These are phyloP conservation scores for Plasmodium sp. DNA, from an alignment of 169 alveolate genomes.

Conservation along the genomic window DNA sequence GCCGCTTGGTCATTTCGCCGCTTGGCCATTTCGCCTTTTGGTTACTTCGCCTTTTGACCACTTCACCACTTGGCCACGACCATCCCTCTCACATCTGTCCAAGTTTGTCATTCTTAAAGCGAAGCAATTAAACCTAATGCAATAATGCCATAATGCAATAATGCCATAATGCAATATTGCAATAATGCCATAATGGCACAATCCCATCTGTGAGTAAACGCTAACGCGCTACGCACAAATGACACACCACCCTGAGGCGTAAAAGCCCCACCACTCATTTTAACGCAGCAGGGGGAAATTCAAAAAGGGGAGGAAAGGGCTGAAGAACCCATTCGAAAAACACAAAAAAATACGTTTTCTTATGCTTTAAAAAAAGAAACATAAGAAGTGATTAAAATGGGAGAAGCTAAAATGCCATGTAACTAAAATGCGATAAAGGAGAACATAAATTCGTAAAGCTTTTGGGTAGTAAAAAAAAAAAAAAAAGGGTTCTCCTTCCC, in stretches of 20 bases:
- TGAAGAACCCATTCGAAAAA: neutral
- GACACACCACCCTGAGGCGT: neutral
- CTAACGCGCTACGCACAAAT: neutral
- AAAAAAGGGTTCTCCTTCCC: neutral
- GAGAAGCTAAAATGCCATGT: neutral
- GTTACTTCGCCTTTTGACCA: neutral
- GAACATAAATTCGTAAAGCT: neutral
- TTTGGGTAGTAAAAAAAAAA: neutral
- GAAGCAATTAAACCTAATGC: neutral
- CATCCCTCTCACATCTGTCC: neutral
- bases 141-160: too few relatives aligned
- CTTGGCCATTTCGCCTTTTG: neutral
- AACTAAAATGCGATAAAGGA: neutral
- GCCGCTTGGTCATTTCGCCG: neutral
- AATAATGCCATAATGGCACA: too few relatives aligned
- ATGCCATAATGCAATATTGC: too few relatives aligned
- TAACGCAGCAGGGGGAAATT: neutral
- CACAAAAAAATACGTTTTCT: neutral
- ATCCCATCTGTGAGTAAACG: neutral
- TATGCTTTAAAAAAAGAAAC: neutral
- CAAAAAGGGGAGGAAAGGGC: neutral
- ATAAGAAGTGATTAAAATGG: neutral
- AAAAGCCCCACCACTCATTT: neutral
- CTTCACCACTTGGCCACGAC: neutral
- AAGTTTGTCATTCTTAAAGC: neutral